These are phyloP conservation scores for Phyllosticta paracitricarpa DNA, from an alignment of 2,329 filamentous ascomycete genomes.

Conservation along the genomic window DNA sequence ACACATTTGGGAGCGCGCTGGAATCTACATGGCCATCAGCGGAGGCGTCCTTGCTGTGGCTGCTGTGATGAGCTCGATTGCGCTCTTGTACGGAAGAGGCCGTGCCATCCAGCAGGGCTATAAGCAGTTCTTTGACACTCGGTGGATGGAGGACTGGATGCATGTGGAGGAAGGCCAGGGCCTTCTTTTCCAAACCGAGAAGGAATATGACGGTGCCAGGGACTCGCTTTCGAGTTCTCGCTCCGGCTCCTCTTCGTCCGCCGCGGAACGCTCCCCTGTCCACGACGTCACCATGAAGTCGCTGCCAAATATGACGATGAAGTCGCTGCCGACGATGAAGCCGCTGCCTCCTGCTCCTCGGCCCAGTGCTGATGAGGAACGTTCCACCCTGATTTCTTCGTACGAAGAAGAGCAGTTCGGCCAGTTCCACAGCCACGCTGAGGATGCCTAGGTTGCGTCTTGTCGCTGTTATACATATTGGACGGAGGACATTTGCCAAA, in stretches of 20 bases:
- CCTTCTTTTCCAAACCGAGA: not conserved
- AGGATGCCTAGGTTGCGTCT: not conserved
- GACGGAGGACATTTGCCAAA: not conserved
- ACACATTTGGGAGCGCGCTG: not conserved
- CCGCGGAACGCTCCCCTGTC: not conserved
- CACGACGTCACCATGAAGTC: not conserved
- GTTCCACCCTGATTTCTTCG: not conserved
- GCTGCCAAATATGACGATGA: not conserved
- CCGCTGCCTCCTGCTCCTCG: not conserved
- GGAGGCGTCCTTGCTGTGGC: not conserved
- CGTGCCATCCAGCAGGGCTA: not conserved
- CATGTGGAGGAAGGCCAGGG: not conserved
- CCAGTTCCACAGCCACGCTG: not conserved
- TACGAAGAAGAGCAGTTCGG: not conserved
- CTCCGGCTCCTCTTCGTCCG: not conserved
- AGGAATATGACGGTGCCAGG: not conserved
- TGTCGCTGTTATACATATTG: not conserved
- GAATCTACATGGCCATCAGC: not conserved
- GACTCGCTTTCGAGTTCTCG: not conserved
- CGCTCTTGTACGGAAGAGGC: not conserved
- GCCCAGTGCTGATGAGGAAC: not conserved
- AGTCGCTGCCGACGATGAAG: not conserved
- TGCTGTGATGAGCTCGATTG: not conserved
- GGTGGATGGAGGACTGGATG: not conserved
- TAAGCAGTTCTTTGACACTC: not conserved